Conservation (phyloP, 73 alveolate species). For the Paramecium caudatum region DNA sequence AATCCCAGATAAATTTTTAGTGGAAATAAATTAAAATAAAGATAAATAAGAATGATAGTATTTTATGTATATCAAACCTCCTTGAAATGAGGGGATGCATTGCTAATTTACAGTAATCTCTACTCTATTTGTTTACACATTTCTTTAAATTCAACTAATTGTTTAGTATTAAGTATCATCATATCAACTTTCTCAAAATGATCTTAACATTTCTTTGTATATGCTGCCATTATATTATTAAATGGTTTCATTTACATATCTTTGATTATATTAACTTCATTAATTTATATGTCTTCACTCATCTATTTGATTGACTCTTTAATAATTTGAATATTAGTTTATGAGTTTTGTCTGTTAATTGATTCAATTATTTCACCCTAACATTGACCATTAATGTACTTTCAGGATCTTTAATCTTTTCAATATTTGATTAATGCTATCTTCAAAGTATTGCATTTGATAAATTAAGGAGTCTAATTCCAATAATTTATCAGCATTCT, state of each 20-base stretch:
- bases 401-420: neutral
- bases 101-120: neutral
- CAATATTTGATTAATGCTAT: neutral
- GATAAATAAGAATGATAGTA: neutral
- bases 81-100: slow-evolving; percentile 13
- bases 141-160: neutral
- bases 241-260: neutral
- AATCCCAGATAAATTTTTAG: slow-evolving; percentile 11
- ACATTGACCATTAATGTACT: neutral
- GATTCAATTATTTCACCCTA: slow-evolving; percentile 11
- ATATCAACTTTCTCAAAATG: slow-evolving; percentile 11
- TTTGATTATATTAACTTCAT: neutral
- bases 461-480: neutral
- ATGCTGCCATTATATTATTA: neutral
- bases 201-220: neutral
- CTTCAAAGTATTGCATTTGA: neutral
- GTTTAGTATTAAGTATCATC: neutral
- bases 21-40: neutral
- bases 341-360: neutral
- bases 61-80: neutral
- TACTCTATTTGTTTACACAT: neutral
- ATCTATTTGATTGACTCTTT: neutral
- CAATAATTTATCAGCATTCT: neutral
- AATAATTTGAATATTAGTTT: neutral
- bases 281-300: neutral